Conservation (phyloP, 2,329 filamentous ascomycete species). For the Pseudocercospora cruenta region DNA sequence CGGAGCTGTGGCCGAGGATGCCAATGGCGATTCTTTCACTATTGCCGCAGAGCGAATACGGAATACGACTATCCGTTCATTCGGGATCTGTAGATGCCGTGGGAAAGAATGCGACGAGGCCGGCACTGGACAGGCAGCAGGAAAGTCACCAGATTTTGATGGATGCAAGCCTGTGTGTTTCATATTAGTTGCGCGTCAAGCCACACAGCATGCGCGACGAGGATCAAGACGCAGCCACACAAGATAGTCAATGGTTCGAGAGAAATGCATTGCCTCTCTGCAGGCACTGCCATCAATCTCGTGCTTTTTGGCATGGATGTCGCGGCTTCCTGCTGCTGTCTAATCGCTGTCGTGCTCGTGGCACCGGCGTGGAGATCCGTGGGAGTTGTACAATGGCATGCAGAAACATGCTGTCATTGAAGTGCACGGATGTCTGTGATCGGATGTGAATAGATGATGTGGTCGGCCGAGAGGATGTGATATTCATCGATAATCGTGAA, state of each 20-base stretch:
- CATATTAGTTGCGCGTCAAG: not conserved
- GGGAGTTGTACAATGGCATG: not conserved
- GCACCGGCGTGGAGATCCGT: constrained; percentile 2
- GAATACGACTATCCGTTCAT: not conserved
- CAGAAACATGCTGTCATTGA: constrained; percentile 1
- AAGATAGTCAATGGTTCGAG: not conserved
- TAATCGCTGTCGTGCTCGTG: not conserved
- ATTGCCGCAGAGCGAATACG: not conserved
- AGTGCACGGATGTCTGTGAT: not conserved
- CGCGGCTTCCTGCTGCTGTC: constrained; percentile 7
- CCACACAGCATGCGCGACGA: constrained; percentile 4
- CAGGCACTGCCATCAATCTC: not conserved
- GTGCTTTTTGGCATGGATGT: not conserved
- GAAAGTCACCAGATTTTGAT: too few species aligned
- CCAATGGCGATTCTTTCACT: too few species aligned
- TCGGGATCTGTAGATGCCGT: not conserved
- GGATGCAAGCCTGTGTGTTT: not conserved
- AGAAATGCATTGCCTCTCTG: not conserved
- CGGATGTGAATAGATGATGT: not conserved
- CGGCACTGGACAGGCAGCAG: not conserved
- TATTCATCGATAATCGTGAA: not conserved
- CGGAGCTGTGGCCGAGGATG: not conserved
- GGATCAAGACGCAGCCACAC: constrained; percentile 4
- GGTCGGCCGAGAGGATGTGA: not conserved
- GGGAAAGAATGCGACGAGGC: not conserved